A percentile compares a stretch with the other conserved stretches of the same genome.
Evolutionary conservation across 2,329 filamentous ascomycete genomes (phyloP).

Genomic region (Amylocarpus encephaloides): DNA sequence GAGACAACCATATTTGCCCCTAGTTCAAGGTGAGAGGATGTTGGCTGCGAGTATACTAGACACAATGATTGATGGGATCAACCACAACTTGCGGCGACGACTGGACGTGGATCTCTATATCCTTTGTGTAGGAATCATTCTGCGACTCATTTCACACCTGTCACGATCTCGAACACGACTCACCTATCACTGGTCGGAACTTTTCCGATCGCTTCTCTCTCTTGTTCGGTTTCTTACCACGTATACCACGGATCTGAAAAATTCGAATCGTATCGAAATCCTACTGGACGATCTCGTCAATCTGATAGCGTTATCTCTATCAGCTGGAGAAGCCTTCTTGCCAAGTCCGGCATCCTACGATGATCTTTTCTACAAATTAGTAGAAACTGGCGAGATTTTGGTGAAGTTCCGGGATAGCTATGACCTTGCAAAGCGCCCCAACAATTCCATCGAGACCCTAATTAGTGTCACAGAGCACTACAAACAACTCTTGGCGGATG

Average conservation of each 20-base stretch:
- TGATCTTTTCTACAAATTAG: slow-evolving; percentile 96
- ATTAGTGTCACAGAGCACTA: slow-evolving; percentile 82
- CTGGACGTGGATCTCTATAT: slow-evolving; percentile 82
- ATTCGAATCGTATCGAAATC: slow-evolving; percentile 60
- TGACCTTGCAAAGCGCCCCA: slow-evolving; percentile 47
- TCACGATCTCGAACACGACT: slow-evolving; percentile 76
- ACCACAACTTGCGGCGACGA: slow-evolving; percentile 82
- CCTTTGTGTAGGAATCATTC: slow-evolving; percentile 71
- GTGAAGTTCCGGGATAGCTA: slow-evolving; percentile 78
- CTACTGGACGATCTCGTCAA: slow-evolving; percentile 76
- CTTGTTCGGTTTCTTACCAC: slow-evolving; percentile 86
- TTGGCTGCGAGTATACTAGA: slow-evolving; percentile 75
- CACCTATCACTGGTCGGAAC: slow-evolving; percentile 87
- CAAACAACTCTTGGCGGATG: slow-evolving; percentile 67
- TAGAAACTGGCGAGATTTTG: slow-evolving; percentile 81
- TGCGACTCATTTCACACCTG: slow-evolving; percentile 78
- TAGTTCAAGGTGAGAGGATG: slow-evolving; percentile 65
- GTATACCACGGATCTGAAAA: slow-evolving; percentile 72
- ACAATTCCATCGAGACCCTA: slow-evolving; percentile 75
- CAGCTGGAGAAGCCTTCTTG: slow-evolving; percentile 82
- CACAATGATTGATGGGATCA: slow-evolving; percentile 82
- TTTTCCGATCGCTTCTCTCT: slow-evolving; percentile 83
- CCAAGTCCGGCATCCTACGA: slow-evolving; percentile 85
- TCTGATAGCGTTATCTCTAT: slow-evolving; percentile 75
- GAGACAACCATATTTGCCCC: slow-evolving; percentile 75